Evolutionary conservation across 208 protist genomes (phyloP).

Genomic region (Trichomonas gallinae): DNA sequence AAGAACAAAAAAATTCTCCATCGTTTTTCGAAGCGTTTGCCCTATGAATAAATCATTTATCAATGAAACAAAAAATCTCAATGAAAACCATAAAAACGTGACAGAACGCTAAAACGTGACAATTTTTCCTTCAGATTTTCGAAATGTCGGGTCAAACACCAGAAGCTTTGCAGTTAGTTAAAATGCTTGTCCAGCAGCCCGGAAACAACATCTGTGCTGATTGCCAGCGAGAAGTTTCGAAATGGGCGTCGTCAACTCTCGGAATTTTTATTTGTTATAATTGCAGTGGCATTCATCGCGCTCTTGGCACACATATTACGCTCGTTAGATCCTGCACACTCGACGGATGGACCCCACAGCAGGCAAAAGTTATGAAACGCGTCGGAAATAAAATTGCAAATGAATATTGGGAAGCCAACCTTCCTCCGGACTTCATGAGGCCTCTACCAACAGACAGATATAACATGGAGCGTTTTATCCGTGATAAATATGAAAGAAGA

Average conservation of each 20-base stretch:
- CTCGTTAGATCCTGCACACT: slow-evolving; percentile 38
- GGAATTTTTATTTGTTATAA: slow-evolving; percentile 51
- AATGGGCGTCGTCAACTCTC: slow-evolving; percentile 43
- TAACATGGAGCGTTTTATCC: slow-evolving; percentile 28
- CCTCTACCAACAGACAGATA: neutral
- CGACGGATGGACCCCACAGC: slow-evolving; percentile 38
- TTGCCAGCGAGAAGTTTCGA: slow-evolving; percentile 24
- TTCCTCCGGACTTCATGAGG: neutral
- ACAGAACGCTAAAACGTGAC: too few species aligned
- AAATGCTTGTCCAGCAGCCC: neutral
- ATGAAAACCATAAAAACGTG: too few species aligned
- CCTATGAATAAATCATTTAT: too few species aligned
- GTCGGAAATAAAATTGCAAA: slow-evolving; percentile 14
- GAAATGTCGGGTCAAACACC: neutral
- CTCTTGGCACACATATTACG: slow-evolving; percentile 49
- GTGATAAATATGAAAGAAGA: slow-evolving; percentile 29
- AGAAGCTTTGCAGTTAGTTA: neutral
- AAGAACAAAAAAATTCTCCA: too few species aligned
- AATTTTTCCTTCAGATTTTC: too few species aligned
- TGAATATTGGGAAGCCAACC: slow-evolving; percentile 15
- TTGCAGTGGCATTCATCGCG: slow-evolving; percentile 50
- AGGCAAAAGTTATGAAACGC: neutral
- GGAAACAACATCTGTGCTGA: slow-evolving; percentile 35
- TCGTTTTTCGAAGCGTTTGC: too few species aligned
- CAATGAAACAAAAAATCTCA: too few species aligned